Percentiles rank a stretch among this genome's conserved stretches.
phyloP scores from a whole-genome alignment of 1,284 basidiomycete species.

The Ceratobasidium sp. region DNA sequence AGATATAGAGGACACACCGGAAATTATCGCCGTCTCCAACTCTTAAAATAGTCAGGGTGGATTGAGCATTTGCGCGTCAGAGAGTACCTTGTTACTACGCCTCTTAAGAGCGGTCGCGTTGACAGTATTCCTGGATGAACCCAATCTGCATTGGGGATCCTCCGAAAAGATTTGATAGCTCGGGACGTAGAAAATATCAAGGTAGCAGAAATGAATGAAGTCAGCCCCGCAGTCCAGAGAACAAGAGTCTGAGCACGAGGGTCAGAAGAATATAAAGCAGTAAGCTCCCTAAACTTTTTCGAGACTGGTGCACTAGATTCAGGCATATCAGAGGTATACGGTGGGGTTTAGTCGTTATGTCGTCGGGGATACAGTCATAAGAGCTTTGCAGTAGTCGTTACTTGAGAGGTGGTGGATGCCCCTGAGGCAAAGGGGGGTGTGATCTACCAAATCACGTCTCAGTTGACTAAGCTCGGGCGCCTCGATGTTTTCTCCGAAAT shows the following conservation, averaged over 20 bases:
- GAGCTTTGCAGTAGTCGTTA: background rate
- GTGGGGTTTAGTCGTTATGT: background rate
- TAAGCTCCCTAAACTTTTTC: conserved; percentile 33
- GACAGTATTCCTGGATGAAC: conserved; percentile 70
- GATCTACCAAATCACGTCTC: conserved; percentile 6
- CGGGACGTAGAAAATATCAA: conserved; percentile 20
- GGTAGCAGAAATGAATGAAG: conserved; percentile 1
- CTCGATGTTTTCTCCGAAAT: background rate
- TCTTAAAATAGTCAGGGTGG: conserved; percentile 58
- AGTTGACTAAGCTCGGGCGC: conserved; percentile 7
- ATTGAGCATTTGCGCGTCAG: conserved; percentile 18
- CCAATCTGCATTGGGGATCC: conserved; percentile 74
- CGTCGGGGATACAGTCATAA: background rate
- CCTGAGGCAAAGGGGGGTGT: background rate
- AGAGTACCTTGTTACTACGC: conserved; percentile 77
- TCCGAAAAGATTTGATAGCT: conserved; percentile 2
- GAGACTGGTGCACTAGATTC: conserved; percentile 18
- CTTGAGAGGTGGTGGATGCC: background rate
- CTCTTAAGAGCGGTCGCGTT: conserved; percentile 75
- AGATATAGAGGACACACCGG: conserved; percentile 63
- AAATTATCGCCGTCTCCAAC: conserved; percentile 81
- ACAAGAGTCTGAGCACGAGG: conserved; percentile 25
- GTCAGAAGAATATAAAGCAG: conserved; percentile 21
- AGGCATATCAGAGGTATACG: background rate
- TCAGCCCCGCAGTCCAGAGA: conserved; percentile 23